Evolutionary conservation across 208 protist species (phyloP).

Genomic region (Porcisia deanei): DNA sequence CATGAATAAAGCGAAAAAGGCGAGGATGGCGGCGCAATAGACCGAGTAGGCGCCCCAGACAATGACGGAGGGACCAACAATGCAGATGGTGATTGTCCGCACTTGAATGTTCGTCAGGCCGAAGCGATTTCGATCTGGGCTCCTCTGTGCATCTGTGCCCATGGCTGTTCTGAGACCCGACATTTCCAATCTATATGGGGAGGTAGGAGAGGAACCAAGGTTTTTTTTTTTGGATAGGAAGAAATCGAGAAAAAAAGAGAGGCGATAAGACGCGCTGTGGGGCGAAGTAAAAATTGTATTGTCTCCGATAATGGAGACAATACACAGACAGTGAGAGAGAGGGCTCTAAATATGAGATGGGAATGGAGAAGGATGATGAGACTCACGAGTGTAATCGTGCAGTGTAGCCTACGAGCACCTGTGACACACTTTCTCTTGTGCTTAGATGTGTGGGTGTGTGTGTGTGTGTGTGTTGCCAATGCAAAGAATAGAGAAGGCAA

Average conservation of each 20-base stretch:
- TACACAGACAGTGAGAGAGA: not conserved
- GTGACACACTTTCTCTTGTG: too few relatives aligned
- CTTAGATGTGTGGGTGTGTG: not conserved
- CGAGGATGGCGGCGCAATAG: conserved; percentile 39
- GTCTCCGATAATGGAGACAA: not conserved
- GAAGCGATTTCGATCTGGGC: conserved; percentile 23
- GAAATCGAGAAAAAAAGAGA: not conserved
- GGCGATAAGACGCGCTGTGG: not conserved
- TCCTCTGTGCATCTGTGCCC: not conserved
- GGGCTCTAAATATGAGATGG: not conserved
- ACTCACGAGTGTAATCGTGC: not conserved
- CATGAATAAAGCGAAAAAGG: conserved; percentile 52
- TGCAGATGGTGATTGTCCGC: conserved; percentile 62
- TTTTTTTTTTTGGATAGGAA: not conserved
- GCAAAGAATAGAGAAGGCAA: too few relatives aligned
- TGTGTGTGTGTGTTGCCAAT: too few relatives aligned
- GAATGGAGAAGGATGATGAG: not conserved
- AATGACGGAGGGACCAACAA: conserved; percentile 54
- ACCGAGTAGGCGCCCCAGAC: conserved; percentile 41
- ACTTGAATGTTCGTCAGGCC: conserved; percentile 54
- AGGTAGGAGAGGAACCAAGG: too few relatives aligned
- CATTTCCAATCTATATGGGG: not conserved
- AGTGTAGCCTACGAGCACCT: not conserved
- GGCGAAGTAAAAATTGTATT: too few relatives aligned
- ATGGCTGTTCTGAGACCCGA: not conserved